Evolutionary conservation across 495 filamentous ascomycete species (phyloP).

Genomic region (Lophiotrema nucula): DNA sequence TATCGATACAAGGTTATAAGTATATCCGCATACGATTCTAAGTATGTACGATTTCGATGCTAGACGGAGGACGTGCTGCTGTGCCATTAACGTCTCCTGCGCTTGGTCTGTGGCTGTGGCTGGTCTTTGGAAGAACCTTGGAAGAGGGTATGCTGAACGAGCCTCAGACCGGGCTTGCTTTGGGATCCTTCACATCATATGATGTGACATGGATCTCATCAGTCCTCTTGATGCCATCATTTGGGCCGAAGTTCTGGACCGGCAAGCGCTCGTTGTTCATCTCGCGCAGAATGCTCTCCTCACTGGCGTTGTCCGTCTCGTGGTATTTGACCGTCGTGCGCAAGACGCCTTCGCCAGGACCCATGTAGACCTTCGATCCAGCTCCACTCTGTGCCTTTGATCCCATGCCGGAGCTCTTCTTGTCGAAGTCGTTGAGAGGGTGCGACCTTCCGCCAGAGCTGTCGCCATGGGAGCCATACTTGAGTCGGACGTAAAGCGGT

Average conservation of each 20-base stretch:
- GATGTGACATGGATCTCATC: constrained; percentile 3
- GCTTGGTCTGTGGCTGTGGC: too few relatives aligned
- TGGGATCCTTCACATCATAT: too few relatives aligned
- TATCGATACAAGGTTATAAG: too few relatives aligned
- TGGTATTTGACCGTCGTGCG: background rate
- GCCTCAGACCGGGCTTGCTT: too few relatives aligned
- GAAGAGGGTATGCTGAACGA: too few relatives aligned
- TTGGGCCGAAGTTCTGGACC: background rate
- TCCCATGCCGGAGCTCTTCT: background rate
- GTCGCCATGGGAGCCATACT: background rate
- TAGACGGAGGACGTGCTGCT: too few relatives aligned
- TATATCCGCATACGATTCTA: too few relatives aligned
- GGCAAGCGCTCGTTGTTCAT: background rate
- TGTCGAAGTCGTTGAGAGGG: background rate
- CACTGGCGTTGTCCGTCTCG: constrained; percentile 2
- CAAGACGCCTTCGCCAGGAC: background rate
- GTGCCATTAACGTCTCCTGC: too few relatives aligned
- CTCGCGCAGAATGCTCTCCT: constrained; percentile 12
- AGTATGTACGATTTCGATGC: too few relatives aligned
- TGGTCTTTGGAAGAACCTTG: too few relatives aligned
- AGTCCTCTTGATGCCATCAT: background rate
- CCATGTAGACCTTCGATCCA: background rate
- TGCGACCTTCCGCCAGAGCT: background rate
- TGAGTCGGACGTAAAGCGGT: constrained; percentile 23
- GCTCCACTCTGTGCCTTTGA: background rate